Base-by-base conservation (phyloP, 208 protist genomes). In the Trypanosoma cruzi region DNA sequence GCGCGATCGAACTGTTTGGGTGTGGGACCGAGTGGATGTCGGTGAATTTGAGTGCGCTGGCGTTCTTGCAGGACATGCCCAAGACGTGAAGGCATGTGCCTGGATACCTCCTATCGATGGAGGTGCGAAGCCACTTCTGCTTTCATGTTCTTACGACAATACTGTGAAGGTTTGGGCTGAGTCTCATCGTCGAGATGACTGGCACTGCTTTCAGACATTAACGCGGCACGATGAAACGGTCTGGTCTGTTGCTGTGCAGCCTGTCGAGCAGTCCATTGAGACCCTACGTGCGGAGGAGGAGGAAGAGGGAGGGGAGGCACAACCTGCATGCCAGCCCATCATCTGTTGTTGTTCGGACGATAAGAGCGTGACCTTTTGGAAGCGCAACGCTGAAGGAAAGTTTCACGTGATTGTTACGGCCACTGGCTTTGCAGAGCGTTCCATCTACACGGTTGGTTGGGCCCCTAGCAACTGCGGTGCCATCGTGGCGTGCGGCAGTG, bases 71-170 rank as follows among this genome's bases (percentile, higher is more conserved):
- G 95, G 95, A 14, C 95, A 98, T 77, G 67, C 78, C 18, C 91
- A 97, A 50, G 95, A 98, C 69, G 92, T 98, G 2, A 98, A 98
- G 82, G 70, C 83, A 68, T 92, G 96, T 63, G 52, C 78, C 24
- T 98, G 93, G 85, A 55, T 86, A 42, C 73, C 89, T 31, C 84
- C 82, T 5, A 11, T 14, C 0, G 28, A 34, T 2, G n/a, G 52
- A 29, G 71, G 63, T 46, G 79, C 85, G 50, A 74, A 84, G 77
- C 73, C 71, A 14, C 18, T 90, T 13, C 73, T 97, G 52, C 50
- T 94, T 48, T 93, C 85, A 31, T 90, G 86, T 64, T 81, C 82
- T 46, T 97, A 97, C 72, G 87, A 92, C 31, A 86, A 93, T 59
- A 96, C 92, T 3, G 59, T 90, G 20, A 62, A 77, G 44, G 29